Evolutionary conservation across 805 yeast species (phyloP).

Genomic region (Debaryomyces hansenii): DNA sequence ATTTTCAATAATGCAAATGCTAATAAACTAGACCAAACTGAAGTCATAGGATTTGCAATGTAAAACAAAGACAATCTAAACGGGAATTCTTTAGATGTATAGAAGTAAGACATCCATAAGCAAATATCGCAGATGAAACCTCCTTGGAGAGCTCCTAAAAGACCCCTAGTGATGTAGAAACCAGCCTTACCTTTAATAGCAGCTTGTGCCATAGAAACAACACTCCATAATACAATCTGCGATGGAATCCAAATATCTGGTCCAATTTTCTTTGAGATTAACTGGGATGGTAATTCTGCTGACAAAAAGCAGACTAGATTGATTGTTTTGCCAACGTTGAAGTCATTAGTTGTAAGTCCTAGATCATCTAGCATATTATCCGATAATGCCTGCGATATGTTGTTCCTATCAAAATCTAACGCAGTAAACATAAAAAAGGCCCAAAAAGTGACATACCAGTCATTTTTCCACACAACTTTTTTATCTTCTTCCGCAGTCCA

Average conservation of each 20-base stretch:
- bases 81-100: slow-evolving; percentile 57
- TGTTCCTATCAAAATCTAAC: slow-evolving; percentile 59
- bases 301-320: slow-evolving; percentile 51
- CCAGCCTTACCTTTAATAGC: slow-evolving; percentile 40
- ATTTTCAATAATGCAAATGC: slow-evolving; percentile 19
- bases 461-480: slow-evolving; percentile 49
- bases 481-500: slow-evolving; percentile 58
- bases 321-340: slow-evolving; percentile 59
- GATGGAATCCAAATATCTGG: slow-evolving; percentile 63
- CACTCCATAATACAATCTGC: slow-evolving; percentile 57
- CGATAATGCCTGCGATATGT: slow-evolving; percentile 56
- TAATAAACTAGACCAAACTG: slow-evolving; percentile 27
- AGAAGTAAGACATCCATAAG: slow-evolving; percentile 67
- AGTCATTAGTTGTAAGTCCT: slow-evolving; percentile 53
- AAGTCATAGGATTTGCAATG: slow-evolving; percentile 52
- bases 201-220: slow-evolving; percentile 54
- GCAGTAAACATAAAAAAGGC: slow-evolving; percentile 61
- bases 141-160: slow-evolving; percentile 62
- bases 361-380: slow-evolving; percentile 56
- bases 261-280: slow-evolving; percentile 62
- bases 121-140: slow-evolving; percentile 68
- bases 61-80: slow-evolving; percentile 59
- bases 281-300: slow-evolving; percentile 66
- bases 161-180: slow-evolving; percentile 49
- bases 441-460: slow-evolving; percentile 54